These are phyloP conservation scores for Pholiota microspora DNA, from an alignment of 768 basidiomycete genomes.

Conservation along the genomic window DNA sequence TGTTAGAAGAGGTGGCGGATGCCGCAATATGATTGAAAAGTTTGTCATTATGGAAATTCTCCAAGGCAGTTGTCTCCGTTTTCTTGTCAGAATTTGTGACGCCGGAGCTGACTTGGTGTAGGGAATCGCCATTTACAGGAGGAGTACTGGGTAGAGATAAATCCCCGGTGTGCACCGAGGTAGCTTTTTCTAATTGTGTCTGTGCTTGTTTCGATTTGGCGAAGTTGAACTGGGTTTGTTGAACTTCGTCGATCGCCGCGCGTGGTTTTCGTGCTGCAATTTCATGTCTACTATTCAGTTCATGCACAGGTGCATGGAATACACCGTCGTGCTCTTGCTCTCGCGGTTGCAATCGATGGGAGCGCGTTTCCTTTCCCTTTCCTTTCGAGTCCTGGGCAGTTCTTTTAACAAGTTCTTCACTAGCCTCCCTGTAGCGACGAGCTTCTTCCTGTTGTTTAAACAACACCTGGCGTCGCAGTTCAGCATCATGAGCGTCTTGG, in stretches of 20 bases:
- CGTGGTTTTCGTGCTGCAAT: constrained; percentile 29
- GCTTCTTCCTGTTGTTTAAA: background rate
- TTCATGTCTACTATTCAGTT: constrained; percentile 26
- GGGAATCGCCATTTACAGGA: background rate
- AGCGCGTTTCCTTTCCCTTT: too few species aligned
- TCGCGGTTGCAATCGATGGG: too few species aligned
- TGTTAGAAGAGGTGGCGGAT: background rate
- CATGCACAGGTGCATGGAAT: constrained; percentile 29
- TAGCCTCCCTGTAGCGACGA: background rate
- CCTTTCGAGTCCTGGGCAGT: too few species aligned
- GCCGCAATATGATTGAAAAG: background rate
- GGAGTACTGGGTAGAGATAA: background rate
- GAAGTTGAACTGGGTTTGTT: constrained; percentile 18
- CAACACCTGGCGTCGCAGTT: background rate
- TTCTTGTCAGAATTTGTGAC: too few species aligned
- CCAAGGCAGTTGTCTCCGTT: background rate
- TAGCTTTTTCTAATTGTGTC: background rate
- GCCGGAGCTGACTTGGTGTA: background rate
- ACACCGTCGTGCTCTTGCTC: too few species aligned
- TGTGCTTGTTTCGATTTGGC: background rate
- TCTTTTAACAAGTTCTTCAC: too few species aligned
- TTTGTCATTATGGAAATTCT: background rate
- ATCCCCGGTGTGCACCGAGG: background rate
- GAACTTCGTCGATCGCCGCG: constrained; percentile 24
- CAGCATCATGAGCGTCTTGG: constrained; percentile 2